A percentile compares a stretch with the other conserved stretches of the same genome.
phyloP scores from a whole-genome alignment of 768 basidiomycete genomes.

The Amyloporia xantha region DNA sequence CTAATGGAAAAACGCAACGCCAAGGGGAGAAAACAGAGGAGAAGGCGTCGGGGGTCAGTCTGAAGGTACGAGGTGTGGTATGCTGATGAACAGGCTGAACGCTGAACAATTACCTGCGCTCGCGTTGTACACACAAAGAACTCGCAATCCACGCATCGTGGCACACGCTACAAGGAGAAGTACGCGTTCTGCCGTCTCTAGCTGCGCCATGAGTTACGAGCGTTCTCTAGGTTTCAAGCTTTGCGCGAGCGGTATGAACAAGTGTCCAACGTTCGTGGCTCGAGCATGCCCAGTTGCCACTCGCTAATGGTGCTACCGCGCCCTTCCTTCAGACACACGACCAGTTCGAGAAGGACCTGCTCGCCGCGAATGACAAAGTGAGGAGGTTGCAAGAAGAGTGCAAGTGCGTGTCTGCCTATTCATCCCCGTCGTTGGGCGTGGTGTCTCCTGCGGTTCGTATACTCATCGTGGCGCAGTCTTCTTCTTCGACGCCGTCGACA shows the following conservation, averaged over 20 bases:
- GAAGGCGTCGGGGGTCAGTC: neutral
- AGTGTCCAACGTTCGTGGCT: constrained; percentile 10
- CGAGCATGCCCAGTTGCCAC: neutral
- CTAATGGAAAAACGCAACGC: neutral
- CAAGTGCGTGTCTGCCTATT: constrained; percentile 24
- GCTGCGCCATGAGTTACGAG: neutral
- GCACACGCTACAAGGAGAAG: constrained; percentile 17
- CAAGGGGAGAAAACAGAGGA: neutral
- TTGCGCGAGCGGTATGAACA: constrained; percentile 17
- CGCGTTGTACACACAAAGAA: neutral
- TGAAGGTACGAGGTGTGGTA: neutral
- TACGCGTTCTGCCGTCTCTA: neutral
- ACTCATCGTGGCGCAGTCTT: constrained; percentile 12
- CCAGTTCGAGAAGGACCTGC: constrained; percentile 18
- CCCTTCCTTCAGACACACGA: constrained; percentile 14
- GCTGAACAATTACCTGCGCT: no score
- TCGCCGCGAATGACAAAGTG: constrained; percentile 21
- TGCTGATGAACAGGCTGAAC: no score
- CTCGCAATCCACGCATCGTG: neutral
- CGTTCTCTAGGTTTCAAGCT: constrained; percentile 12
- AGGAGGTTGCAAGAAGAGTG: constrained; percentile 22
- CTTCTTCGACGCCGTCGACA: constrained; percentile 26
- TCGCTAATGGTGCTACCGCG: neutral
- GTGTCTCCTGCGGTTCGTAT: neutral
- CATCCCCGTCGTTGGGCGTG: no score